Conservation (phyloP, 805 yeast genomes). For the Candida palmyrensis region DNA sequence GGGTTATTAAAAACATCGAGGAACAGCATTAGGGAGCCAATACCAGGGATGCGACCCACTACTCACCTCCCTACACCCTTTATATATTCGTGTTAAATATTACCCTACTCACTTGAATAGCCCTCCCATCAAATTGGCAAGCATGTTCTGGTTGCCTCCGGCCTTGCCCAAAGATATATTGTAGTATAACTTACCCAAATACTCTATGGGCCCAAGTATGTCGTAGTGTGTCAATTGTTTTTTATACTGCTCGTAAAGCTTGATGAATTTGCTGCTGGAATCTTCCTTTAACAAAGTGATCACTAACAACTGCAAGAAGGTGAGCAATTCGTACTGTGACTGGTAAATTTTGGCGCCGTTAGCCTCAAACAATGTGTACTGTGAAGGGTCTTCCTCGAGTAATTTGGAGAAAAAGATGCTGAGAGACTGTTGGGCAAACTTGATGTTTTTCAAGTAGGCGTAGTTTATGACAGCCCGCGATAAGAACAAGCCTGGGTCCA, state of each 20-base stretch:
- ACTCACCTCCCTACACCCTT: not conserved
- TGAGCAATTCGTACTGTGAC: constrained; percentile 46
- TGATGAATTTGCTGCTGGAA: constrained; percentile 48
- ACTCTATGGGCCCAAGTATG: constrained; percentile 42
- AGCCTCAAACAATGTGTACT: constrained; percentile 15
- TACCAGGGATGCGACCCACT: no score
- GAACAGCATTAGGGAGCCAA: no score
- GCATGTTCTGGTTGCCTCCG: constrained; percentile 36
- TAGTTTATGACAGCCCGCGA: constrained; percentile 72
- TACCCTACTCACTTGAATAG: constrained; percentile 24
- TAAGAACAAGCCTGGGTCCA: constrained; percentile 34
- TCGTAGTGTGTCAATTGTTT: constrained; percentile 27
- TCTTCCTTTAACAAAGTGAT: constrained; percentile 49
- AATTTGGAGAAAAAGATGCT: constrained; percentile 17
- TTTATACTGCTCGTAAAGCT: constrained; percentile 48
- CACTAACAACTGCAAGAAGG: constrained; percentile 65
- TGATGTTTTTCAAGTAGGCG: constrained; percentile 59
- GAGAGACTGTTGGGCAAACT: constrained; percentile 43
- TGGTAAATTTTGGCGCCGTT: constrained; percentile 27
- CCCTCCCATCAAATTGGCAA: constrained; percentile 62
- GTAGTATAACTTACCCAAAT: constrained; percentile 59
- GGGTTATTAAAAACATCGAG: no score
- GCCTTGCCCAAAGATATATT: constrained; percentile 44
- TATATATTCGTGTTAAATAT: not conserved
- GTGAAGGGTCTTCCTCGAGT: constrained; percentile 5